Conservation (phyloP, 2,329 filamentous ascomycete genomes). For the Sporothrix dimorphospora region DNA sequence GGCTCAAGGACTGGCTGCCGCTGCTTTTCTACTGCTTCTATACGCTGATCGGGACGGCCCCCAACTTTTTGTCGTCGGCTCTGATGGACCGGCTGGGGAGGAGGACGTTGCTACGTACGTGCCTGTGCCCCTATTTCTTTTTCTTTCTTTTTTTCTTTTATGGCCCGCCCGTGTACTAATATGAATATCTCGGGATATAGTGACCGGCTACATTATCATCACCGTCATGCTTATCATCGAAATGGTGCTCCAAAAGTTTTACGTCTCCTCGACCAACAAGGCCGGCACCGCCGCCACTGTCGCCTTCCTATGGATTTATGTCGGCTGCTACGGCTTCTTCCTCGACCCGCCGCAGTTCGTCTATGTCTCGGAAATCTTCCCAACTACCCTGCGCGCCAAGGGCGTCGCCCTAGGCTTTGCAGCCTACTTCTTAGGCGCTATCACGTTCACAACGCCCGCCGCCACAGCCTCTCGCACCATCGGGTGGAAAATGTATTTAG, state of each 20-base stretch:
- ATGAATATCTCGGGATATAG: background rate
- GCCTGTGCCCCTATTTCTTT: too few species aligned
- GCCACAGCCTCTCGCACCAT: background rate
- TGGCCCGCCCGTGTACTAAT: too few species aligned
- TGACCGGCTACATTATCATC: background rate
- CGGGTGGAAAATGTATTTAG: background rate
- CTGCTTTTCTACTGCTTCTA: background rate
- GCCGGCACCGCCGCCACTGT: constrained; percentile 23
- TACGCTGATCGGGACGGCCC: background rate
- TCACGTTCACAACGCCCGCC: background rate
- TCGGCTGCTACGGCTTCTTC: constrained; percentile 26
- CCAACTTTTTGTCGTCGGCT: background rate
- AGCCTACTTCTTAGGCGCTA: background rate
- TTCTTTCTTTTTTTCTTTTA: background rate
- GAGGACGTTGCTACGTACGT: background rate
- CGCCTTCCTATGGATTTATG: constrained; percentile 25
- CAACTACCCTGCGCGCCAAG: background rate
- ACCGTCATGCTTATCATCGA: background rate
- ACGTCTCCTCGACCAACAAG: constrained; percentile 18
- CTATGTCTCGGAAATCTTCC: background rate
- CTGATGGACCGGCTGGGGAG: background rate
- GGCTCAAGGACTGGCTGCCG: background rate
- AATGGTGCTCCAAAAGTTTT: constrained; percentile 16
- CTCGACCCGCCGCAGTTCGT: background rate
- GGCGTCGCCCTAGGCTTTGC: background rate